These are phyloP conservation scores for Rhodosorus marinus DNA, from an alignment of 23 red algal species.

Conservation along the genomic window DNA sequence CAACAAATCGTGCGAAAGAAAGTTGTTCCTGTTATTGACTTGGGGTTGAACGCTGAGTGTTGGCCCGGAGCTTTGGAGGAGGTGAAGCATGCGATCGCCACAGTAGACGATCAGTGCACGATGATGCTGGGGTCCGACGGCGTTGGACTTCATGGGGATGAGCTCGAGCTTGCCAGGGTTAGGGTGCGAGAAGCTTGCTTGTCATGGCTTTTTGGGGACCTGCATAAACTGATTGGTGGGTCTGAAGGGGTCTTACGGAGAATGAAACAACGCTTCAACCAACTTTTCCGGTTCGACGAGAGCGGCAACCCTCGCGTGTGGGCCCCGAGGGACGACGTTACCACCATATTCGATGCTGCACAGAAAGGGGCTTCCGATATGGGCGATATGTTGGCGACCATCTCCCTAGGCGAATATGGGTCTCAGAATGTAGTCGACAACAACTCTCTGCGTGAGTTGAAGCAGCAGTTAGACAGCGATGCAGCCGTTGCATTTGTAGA, in stretches of 20 bases:
- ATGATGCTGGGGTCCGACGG: too few species aligned
- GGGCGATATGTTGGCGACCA: constrained; percentile 10
- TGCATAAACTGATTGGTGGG: constrained; percentile 28
- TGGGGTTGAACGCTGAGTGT: too few species aligned
- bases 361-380: constrained; percentile 35
- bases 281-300: constrained; percentile 77
- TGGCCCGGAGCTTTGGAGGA: too few species aligned
- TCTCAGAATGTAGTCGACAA: constrained; percentile 6
- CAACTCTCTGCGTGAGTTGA: constrained; percentile 7
- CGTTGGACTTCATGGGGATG: too few species aligned
- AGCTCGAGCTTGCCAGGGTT: too few species aligned
- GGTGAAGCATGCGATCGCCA: too few species aligned
- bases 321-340: constrained; percentile 57
- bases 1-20: too few species aligned
- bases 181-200: too few species aligned
- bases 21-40: too few species aligned
- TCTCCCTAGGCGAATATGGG: background rate
- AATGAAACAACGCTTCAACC: constrained; percentile 60
- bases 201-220: too few species aligned
- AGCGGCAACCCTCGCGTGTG: constrained; percentile 59
- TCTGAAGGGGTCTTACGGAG: constrained; percentile 18
- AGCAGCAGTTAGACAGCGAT: constrained; percentile 41
- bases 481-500: constrained; percentile 52
- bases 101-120: too few species aligned
- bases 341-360: too few species aligned